These are phyloP conservation scores for Phytophthora boehmeriae DNA, from an alignment of 352 stramenopile genomes.

Conservation along the genomic window DNA sequence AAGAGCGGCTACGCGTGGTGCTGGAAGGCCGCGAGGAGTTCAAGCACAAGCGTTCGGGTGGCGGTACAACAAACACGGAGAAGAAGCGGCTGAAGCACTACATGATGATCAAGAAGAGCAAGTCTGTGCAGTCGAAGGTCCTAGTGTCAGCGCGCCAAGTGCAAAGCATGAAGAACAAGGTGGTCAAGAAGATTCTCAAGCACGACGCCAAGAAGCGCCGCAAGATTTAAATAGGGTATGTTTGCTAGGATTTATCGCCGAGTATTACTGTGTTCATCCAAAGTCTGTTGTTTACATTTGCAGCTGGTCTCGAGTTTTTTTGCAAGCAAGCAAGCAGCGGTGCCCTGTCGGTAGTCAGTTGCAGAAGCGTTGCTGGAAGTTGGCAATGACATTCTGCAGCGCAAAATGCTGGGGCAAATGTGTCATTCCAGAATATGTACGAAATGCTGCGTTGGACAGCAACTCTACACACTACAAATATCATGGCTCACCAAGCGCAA, in stretches of 20 bases:
- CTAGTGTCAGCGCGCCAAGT: conserved; percentile 86
- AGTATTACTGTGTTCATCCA: background rate
- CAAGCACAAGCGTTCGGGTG: conserved; percentile 91
- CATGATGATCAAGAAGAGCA: conserved; percentile 97
- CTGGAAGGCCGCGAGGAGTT: conserved; percentile 92
- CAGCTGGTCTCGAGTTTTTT: too few relatives aligned
- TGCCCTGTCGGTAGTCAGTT: too few relatives aligned
- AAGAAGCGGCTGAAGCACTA: conserved; percentile 98
- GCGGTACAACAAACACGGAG: conserved; percentile 97
- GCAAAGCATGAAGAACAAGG: conserved; percentile 75
- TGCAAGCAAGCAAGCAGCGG: too few relatives aligned
- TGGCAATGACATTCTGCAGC: too few relatives aligned
- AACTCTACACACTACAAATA: too few relatives aligned
- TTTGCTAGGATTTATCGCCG: background rate
- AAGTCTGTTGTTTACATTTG: background rate
- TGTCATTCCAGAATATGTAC: too few relatives aligned
- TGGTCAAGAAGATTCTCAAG: conserved; percentile 89
- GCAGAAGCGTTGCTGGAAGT: too few relatives aligned
- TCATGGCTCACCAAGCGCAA: too few relatives aligned
- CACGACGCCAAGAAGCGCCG: conserved; percentile 85
- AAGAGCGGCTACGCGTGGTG: conserved; percentile 82
- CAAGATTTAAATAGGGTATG: conserved; percentile 46
- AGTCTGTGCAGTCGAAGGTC: conserved; percentile 89
- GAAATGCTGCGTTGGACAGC: too few relatives aligned
- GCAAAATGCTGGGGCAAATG: too few relatives aligned